phyloP scores from a whole-genome alignment of 768 basidiomycete genomes.

The Lanmaoa pseudosensibilis region DNA sequence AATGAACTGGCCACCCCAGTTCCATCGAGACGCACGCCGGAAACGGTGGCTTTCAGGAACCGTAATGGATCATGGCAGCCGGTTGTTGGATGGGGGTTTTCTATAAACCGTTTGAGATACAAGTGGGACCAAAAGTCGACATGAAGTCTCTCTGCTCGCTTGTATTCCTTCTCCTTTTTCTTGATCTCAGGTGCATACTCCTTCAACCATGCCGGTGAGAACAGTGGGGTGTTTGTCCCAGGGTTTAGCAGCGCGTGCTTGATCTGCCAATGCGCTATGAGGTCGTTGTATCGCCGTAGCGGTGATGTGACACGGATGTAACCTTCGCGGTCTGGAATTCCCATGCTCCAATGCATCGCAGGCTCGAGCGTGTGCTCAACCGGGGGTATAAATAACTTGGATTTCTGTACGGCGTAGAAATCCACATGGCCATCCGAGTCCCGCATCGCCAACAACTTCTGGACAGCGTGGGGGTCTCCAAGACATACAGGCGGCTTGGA shows the following conservation, averaged over 20 bases:
- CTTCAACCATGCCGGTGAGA: constrained; percentile 48
- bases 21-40: constrained; percentile 19
- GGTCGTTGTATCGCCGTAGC: constrained; percentile 78
- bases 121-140: constrained; percentile 41
- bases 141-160: constrained; percentile 35
- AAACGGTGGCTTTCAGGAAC: constrained; percentile 28
- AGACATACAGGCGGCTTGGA: constrained; percentile 33
- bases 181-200: constrained; percentile 40
- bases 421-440: constrained; percentile 46
- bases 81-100: constrained; percentile 19
- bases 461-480: constrained; percentile 35
- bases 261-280: constrained; percentile 91
- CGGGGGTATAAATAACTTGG: constrained; percentile 35
- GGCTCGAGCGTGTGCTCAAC: constrained; percentile 54
- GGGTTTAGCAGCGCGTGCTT: constrained; percentile 64
- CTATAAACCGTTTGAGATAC: constrained; percentile 41
- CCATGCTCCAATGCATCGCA: constrained; percentile 65
- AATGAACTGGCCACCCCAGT: constrained; percentile 10
- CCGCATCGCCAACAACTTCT: constrained; percentile 50
- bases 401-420: constrained; percentile 34
- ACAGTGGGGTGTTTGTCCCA: constrained; percentile 38
- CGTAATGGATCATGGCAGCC: constrained; percentile 30
- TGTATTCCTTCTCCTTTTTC: constrained; percentile 36
- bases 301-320: constrained; percentile 87
- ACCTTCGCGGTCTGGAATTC: constrained; percentile 70